A percentile compares a stretch with the other conserved stretches of the same genome.
phyloP scores from a whole-genome alignment of 2,329 filamentous ascomycete species.

The Pseudophaeomoniella oleicola region DNA sequence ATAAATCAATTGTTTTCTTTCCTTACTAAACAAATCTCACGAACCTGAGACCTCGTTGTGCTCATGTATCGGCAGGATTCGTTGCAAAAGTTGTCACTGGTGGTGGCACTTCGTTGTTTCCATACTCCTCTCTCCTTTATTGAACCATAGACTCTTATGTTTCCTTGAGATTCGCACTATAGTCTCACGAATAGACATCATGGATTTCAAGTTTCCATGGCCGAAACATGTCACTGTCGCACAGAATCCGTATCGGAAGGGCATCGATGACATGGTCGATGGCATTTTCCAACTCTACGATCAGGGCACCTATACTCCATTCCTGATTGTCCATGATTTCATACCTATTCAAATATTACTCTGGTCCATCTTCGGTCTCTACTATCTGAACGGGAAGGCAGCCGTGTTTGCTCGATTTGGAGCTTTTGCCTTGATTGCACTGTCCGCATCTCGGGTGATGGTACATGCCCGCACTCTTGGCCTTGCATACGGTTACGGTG shows the following conservation, averaged over 20 bases:
- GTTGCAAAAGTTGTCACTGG: too few relatives aligned
- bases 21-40: too few relatives aligned
- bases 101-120: too few relatives aligned
- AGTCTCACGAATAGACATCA: too few relatives aligned
- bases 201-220: too few relatives aligned
- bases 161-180: too few relatives aligned
- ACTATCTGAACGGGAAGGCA: neutral
- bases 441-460: constrained; percentile 4
- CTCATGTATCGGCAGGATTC: too few relatives aligned
- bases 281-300: neutral
- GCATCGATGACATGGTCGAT: neutral
- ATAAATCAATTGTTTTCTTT: too few relatives aligned
- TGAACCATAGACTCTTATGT: too few relatives aligned
- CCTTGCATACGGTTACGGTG: constrained; percentile 37
- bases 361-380: neutral
- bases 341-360: neutral
- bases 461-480: constrained; percentile 26
- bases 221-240: too few relatives aligned
- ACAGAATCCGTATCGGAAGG: neutral
- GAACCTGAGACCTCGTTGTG: too few relatives aligned
- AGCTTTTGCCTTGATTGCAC: constrained; percentile 6
- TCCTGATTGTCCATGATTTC: neutral
- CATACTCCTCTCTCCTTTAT: too few relatives aligned
- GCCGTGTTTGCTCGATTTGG: constrained; percentile 3
- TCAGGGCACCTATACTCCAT: neutral